phyloP scores from a whole-genome alignment of 2,329 filamentous ascomycete species.

The Aspergillus sergii region DNA sequence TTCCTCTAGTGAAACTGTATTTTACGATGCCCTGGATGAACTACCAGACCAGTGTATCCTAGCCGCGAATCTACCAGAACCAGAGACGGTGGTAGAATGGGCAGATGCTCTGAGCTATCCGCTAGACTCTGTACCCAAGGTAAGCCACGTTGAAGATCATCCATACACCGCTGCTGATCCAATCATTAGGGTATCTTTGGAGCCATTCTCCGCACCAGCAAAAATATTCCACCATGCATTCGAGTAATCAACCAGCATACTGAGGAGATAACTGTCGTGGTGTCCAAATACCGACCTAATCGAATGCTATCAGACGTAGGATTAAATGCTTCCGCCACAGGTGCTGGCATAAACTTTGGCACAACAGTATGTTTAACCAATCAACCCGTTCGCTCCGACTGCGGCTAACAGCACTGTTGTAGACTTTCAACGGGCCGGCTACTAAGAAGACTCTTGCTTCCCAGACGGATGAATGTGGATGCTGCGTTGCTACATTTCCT shows the following conservation, averaged over 20 bases:
- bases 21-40: neutral
- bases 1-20: neutral
- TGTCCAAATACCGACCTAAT: constrained; percentile 4
- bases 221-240: constrained; percentile 2
- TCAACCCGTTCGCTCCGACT: neutral
- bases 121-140: neutral
- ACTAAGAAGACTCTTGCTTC: constrained; percentile 6
- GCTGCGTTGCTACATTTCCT: constrained; percentile 1
- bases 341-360: neutral
- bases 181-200: neutral
- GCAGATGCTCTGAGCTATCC: constrained; percentile 1
- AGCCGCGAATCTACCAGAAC: neutral
- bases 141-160: neutral
- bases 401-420: neutral
- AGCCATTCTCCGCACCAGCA: neutral
- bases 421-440: constrained; percentile 2
- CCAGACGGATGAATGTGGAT: neutral
- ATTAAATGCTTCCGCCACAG: neutral
- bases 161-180: neutral
- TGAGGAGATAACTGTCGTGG: constrained; percentile 6
- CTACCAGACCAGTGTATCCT: neutral
- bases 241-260: constrained; percentile 4
- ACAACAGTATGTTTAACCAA: neutral
- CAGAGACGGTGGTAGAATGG: neutral
- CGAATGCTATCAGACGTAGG: neutral